These are phyloP conservation scores for Sicyos edulis DNA, from an alignment of 306 rosid species.

Conservation along the genomic window DNA sequence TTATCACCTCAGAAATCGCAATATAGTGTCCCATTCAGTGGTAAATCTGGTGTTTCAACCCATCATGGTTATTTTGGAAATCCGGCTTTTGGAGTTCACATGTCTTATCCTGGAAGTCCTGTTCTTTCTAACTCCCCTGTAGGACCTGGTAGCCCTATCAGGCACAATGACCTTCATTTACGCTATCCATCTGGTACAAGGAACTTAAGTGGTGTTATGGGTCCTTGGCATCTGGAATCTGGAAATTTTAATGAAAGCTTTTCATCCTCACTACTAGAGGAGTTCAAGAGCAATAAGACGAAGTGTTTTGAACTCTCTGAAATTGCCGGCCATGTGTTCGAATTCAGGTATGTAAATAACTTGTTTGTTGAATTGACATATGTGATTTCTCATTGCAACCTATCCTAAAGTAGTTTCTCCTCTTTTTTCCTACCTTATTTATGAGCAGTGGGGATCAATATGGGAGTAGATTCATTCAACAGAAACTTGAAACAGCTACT, in stretches of 20 bases:
- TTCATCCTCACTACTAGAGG: constrained; percentile 78
- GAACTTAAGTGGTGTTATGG: constrained; percentile 66
- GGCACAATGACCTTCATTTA: constrained; percentile 68
- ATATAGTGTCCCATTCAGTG: constrained; percentile 53
- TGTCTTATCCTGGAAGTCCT: constrained; percentile 90
- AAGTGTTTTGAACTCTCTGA: constrained; percentile 83
- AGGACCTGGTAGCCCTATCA: constrained; percentile 86
- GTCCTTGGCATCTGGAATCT: constrained; percentile 73
- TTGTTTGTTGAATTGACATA: constrained; percentile 7
- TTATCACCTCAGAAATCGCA: constrained; percentile 81
- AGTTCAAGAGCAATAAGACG: constrained; percentile 84
- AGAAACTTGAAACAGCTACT: constrained; percentile 86
- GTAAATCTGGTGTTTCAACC: constrained; percentile 62
- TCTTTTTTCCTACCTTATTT: background rate
- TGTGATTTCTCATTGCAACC: constrained; percentile 15
- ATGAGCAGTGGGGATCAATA: constrained; percentile 82
- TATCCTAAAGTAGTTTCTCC: constrained; percentile 13
- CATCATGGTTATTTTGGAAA: constrained; percentile 78
- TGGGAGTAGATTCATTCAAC: too few species aligned
- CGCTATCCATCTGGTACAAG: constrained; percentile 78
- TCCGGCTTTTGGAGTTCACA: constrained; percentile 61
- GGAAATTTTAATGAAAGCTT: constrained; percentile 59
- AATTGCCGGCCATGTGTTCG: constrained; percentile 60
- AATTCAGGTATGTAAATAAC: constrained; percentile 50
- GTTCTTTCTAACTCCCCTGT: constrained; percentile 61